phyloP scores from a whole-genome alignment of 805 yeast species.

The Metschnikowia borealis region DNA sequence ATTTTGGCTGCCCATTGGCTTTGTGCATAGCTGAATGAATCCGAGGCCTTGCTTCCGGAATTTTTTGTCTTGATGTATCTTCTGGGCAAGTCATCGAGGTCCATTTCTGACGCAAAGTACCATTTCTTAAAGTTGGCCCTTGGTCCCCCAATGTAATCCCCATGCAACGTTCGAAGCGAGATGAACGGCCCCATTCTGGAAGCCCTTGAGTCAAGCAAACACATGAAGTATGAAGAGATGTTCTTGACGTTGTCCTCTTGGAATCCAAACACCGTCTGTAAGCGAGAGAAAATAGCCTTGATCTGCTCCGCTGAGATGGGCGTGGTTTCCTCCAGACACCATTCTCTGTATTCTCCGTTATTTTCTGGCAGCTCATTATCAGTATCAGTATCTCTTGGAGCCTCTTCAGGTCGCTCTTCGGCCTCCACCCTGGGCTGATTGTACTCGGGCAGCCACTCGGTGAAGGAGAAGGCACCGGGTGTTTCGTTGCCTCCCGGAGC shows the following conservation, averaged over 20 bases:
- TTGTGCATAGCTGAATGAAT: constrained; percentile 27
- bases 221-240: constrained; percentile 46
- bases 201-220: constrained; percentile 30
- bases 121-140: constrained; percentile 68
- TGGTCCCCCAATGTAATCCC: constrained; percentile 71
- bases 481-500: not conserved
- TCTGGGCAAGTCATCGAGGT: constrained; percentile 31
- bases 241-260: constrained; percentile 62
- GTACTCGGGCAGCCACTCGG: constrained; percentile 6
- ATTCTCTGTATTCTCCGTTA: constrained; percentile 21
- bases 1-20: constrained; percentile 49
- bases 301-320: constrained; percentile 55
- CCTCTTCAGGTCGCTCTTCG: not conserved
- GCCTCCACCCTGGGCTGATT: not conserved
- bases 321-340: constrained; percentile 39
- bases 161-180: constrained; percentile 61
- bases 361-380: too few relatives aligned
- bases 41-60: not conserved
- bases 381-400: not conserved
- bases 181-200: constrained; percentile 54
- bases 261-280: constrained; percentile 59
- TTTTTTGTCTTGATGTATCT: constrained; percentile 15
- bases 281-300: constrained; percentile 49
- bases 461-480: constrained; percentile 5
- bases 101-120: constrained; percentile 74